phyloP scores from a whole-genome alignment of 768 basidiomycete genomes.

The Dioszegia crocea region DNA sequence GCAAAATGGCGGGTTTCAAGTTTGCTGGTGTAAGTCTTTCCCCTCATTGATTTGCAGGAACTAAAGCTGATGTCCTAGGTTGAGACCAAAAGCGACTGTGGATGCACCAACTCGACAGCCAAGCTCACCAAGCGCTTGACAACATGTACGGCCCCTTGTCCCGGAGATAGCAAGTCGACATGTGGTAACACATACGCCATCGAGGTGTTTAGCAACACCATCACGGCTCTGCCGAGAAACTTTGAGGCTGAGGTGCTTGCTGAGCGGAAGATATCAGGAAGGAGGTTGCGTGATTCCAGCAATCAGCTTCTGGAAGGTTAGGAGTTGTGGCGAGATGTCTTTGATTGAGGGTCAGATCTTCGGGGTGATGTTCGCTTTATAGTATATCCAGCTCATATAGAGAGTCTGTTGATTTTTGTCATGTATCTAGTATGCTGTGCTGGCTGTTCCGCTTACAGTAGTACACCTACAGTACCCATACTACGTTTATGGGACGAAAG shows the following conservation, averaged over 20 bases:
- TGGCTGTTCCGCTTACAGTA: no score
- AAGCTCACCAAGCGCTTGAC: neutral
- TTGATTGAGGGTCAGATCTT: neutral
- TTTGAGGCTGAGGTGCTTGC: neutral
- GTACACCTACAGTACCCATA: no score
- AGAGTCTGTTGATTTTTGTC: no score
- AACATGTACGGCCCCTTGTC: conserved; percentile 16
- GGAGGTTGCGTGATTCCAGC: neutral
- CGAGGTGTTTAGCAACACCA: conserved; percentile 13
- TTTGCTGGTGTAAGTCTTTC: conserved; percentile 5
- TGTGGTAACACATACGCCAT: conserved; percentile 17
- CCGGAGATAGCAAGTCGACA: conserved; percentile 10
- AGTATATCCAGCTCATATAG: no score
- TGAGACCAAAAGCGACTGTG: conserved; percentile 10
- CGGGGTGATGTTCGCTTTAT: neutral
- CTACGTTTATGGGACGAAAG: no score
- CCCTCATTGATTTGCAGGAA: neutral
- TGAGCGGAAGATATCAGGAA: neutral
- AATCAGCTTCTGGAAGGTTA: neutral
- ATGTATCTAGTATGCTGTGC: no score
- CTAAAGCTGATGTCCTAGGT: neutral
- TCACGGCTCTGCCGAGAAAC: neutral
- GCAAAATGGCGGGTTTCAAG: neutral
- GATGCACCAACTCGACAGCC: conserved; percentile 11
- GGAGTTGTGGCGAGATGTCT: neutral